Percentiles rank a stretch among this genome's conserved stretches.
phyloP scores from a whole-genome alignment of 306 rosid species.

The Glycine latifolia region DNA sequence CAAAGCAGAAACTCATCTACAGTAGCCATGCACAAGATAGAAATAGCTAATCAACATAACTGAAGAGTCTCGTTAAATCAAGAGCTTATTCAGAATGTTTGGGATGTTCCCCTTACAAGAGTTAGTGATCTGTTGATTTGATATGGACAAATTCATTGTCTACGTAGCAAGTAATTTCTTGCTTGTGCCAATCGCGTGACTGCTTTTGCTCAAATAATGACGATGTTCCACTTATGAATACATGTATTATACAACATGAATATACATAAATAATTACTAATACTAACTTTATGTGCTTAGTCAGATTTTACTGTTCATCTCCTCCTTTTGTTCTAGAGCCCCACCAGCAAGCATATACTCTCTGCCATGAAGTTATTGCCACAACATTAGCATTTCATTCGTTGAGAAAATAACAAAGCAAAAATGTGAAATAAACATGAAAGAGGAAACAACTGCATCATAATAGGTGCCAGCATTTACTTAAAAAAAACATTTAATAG shows the following conservation, averaged over 20 bases:
- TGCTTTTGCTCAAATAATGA: constrained; percentile 44
- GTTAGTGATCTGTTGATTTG: neutral
- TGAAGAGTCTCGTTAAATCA: neutral
- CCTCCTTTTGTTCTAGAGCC: constrained; percentile 49
- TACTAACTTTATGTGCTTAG: constrained; percentile 27
- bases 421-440: constrained; percentile 27
- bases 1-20: neutral
- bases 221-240: constrained; percentile 31
- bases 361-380: constrained; percentile 51
- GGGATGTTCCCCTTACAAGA: neutral
- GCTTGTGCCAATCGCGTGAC: neutral
- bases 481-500: neutral
- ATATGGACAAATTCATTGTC: constrained; percentile 18
- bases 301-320: constrained; percentile 45
- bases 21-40: neutral
- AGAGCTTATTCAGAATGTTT: neutral
- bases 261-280: constrained; percentile 18
- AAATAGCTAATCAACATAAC: neutral
- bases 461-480: neutral
- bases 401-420: constrained; percentile 20
- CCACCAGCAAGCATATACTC: constrained; percentile 62
- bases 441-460: neutral
- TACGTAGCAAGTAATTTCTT: neutral
- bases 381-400: constrained; percentile 23
- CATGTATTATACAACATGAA: constrained; percentile 12